These are phyloP conservation scores for Hansfordia pulvinata DNA, from an alignment of 2,329 filamentous ascomycete species.

Conservation along the genomic window DNA sequence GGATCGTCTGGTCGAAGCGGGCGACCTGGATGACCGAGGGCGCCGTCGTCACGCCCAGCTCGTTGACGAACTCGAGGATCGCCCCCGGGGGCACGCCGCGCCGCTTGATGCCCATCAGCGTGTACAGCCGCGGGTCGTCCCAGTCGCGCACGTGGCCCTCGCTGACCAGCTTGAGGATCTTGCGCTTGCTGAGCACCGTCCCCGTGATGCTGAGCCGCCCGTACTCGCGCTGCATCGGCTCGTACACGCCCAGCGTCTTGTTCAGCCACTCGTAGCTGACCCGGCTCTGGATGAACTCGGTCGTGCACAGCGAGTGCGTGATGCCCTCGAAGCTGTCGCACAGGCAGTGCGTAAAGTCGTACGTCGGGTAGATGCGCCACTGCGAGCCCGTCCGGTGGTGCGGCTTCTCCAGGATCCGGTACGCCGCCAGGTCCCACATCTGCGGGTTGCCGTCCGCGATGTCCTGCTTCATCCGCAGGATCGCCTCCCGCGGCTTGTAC, in stretches of 20 bases:
- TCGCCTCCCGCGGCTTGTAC: conserved; percentile 73
- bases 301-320: conserved; percentile 85
- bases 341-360: conserved; percentile 83
- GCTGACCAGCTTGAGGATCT: conserved; percentile 66
- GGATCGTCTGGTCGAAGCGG: conserved; percentile 75
- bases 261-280: conserved; percentile 88
- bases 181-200: conserved; percentile 77
- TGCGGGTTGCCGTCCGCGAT: conserved; percentile 76
- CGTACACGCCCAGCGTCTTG: conserved; percentile 67
- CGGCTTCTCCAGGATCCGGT: conserved; percentile 59
- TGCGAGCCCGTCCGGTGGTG: conserved; percentile 70
- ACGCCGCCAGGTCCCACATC: conserved; percentile 93
- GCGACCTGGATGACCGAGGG: conserved; percentile 65
- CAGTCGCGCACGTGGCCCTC: conserved; percentile 70
- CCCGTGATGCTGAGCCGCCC: conserved; percentile 63
- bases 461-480: conserved; percentile 87
- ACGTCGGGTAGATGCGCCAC: conserved; percentile 93
- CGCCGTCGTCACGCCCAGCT: conserved; percentile 79
- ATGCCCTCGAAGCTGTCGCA: conserved; percentile 89
- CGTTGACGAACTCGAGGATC: conserved; percentile 79
- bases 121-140: conserved; percentile 87
- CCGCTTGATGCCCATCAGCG: conserved; percentile 69
- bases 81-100: conserved; percentile 80
- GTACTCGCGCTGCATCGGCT: conserved; percentile 89
- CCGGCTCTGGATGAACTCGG: conserved; percentile 75